A percentile compares a stretch with the other conserved stretches of the same genome.
Evolutionary conservation across 768 basidiomycete genomes (phyloP).

Genomic region (Boletus subparvulus): DNA sequence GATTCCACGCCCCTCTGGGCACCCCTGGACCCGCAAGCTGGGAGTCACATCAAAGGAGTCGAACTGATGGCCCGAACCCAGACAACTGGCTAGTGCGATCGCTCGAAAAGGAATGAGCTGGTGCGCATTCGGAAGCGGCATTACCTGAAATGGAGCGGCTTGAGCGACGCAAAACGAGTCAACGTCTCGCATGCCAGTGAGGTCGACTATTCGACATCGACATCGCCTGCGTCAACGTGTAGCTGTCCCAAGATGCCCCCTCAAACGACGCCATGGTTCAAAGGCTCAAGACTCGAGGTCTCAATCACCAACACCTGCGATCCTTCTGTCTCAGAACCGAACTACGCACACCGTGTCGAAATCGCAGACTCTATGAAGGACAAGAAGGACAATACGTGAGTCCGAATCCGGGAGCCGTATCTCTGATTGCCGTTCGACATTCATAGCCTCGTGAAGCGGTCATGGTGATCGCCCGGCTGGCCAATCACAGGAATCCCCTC

Average conservation of each 20-base stretch:
- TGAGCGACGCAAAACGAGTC: too few relatives aligned
- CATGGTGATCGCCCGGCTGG: slow-evolving; percentile 47
- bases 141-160: too few relatives aligned
- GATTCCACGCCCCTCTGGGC: too few relatives aligned
- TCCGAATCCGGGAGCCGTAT: neutral
- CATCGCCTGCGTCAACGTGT: neutral
- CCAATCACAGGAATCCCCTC: slow-evolving; percentile 93
- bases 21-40: too few relatives aligned
- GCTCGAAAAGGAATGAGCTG: too few relatives aligned
- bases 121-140: too few relatives aligned
- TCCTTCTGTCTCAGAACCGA: slow-evolving; percentile 81
- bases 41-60: too few relatives aligned
- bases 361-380: slow-evolving; percentile 90
- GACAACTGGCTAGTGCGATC: too few relatives aligned
- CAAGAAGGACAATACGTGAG: slow-evolving; percentile 96
- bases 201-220: too few relatives aligned
- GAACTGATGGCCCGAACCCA: too few relatives aligned
- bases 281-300: slow-evolving; percentile 63
- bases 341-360: slow-evolving; percentile 89
- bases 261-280: slow-evolving; percentile 53
- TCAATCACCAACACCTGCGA: slow-evolving; percentile 85
- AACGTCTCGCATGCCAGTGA: too few relatives aligned
- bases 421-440: neutral
- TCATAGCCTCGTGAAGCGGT: slow-evolving; percentile 76
- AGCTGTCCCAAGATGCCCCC: slow-evolving; percentile 41